A percentile compares a stretch with the other conserved stretches of the same genome.
Conservation (phyloP, 2,329 filamentous ascomycete species). For the Aspergillus fumigatus region DNA sequence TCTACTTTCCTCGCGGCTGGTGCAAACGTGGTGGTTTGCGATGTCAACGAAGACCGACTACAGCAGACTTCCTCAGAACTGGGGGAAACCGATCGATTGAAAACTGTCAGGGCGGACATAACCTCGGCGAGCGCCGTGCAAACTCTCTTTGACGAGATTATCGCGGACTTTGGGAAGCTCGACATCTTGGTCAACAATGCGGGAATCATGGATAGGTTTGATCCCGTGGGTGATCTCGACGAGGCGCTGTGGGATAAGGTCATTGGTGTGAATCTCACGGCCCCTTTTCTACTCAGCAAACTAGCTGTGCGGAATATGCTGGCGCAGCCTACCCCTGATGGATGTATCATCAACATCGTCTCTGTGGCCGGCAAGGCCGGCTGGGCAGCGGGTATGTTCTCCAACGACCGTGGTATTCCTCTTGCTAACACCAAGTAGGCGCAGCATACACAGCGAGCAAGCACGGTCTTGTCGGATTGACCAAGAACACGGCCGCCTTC, state of each 20-base stretch:
- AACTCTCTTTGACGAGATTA: conserved; percentile 31
- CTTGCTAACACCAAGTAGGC: conserved; percentile 23
- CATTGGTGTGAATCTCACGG: conserved; percentile 55
- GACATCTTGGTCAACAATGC: conserved; percentile 59
- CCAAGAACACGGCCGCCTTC: conserved; percentile 54
- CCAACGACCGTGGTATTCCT: background rate
- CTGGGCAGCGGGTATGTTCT: conserved; percentile 34
- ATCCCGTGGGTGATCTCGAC: conserved; percentile 47
- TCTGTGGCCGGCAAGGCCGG: conserved; percentile 46
- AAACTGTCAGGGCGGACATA: conserved; percentile 35
- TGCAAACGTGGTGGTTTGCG: conserved; percentile 37
- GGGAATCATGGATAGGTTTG: conserved; percentile 55
- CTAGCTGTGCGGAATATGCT: conserved; percentile 48
- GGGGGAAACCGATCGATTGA: conserved; percentile 16
- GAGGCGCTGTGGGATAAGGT: conserved; percentile 50
- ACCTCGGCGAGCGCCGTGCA: conserved; percentile 34
- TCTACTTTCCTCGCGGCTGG: conserved; percentile 30
- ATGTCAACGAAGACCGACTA: conserved; percentile 30
- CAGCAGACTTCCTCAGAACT: conserved; percentile 20
- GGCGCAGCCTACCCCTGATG: conserved; percentile 30
- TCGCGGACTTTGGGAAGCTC: conserved; percentile 40
- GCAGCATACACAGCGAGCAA: conserved; percentile 52
- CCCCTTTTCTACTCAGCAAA: conserved; percentile 50
- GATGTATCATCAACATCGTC: conserved; percentile 51
- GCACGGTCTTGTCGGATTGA: conserved; percentile 52